Conservation (phyloP, 768 basidiomycete genomes). For the Naganishia vaughanmartiniae region DNA sequence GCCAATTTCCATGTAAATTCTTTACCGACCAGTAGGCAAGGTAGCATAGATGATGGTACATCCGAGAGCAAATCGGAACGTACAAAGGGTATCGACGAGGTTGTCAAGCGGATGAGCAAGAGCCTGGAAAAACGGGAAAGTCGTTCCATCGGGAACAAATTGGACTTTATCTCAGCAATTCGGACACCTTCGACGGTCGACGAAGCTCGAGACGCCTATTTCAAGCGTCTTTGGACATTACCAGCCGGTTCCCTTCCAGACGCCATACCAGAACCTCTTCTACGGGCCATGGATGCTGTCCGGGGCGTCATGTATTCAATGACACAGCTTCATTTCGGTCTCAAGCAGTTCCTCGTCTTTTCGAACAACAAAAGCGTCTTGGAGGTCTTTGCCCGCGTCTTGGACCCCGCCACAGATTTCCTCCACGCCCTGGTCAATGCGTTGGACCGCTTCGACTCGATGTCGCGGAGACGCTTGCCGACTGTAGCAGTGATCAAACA, state of each 20-base stretch:
- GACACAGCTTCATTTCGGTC: slow-evolving; percentile 82
- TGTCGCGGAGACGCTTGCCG: slow-evolving; percentile 65
- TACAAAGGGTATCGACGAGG: slow-evolving; percentile 14
- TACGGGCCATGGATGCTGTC: slow-evolving; percentile 76
- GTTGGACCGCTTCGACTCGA: slow-evolving; percentile 84
- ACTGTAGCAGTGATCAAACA: slow-evolving; percentile 69
- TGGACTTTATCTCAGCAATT: slow-evolving; percentile 20
- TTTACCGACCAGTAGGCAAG: slow-evolving; percentile 16
- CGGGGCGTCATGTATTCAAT: slow-evolving; percentile 88
- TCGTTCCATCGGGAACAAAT: slow-evolving; percentile 13
- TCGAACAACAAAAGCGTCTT: slow-evolving; percentile 79
- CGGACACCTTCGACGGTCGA: slow-evolving; percentile 56
- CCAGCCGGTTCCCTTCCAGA: slow-evolving; percentile 63
- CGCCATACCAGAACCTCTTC: slow-evolving; percentile 63
- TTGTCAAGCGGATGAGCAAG: slow-evolving; percentile 23
- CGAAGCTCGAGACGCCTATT: slow-evolving; percentile 84
- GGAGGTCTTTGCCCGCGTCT: slow-evolving; percentile 73
- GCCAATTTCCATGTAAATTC: slow-evolving; percentile 20
- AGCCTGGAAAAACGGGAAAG: slow-evolving; percentile 21
- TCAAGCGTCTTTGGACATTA: slow-evolving; percentile 80
- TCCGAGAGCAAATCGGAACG: slow-evolving; percentile 16
- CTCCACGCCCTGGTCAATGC: slow-evolving; percentile 81
- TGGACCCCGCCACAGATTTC: slow-evolving; percentile 77
- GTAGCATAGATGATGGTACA: slow-evolving; percentile 4
- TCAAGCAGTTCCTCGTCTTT: slow-evolving; percentile 81